Conservation (phyloP, 73 alveolate genomes). For the Paramecium caudatum region DNA sequence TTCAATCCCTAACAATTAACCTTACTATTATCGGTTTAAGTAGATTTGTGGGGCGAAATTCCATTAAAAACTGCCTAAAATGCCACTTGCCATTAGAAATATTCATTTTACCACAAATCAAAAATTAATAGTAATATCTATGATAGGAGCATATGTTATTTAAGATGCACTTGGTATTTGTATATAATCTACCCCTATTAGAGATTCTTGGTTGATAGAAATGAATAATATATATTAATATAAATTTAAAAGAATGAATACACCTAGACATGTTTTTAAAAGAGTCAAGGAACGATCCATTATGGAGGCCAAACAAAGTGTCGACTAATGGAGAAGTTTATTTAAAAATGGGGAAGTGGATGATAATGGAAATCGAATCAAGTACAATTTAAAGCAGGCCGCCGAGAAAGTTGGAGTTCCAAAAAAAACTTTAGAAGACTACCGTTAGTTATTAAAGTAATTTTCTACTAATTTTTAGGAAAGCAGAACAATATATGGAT, state of each 20-base stretch:
- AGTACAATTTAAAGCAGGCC: constrained; percentile 15
- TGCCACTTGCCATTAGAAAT: not conserved
- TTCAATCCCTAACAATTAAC: too few species aligned
- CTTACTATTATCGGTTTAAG: too few species aligned
- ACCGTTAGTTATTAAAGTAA: constrained; percentile 54
- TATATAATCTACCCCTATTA: too few species aligned
- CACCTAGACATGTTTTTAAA: not conserved
- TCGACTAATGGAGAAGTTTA: constrained; percentile 27
- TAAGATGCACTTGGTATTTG: constrained; percentile 1
- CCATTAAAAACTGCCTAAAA: too few species aligned
- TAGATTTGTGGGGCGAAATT: too few species aligned
- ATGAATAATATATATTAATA: not conserved
- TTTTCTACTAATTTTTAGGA: not conserved
- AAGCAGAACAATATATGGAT: not conserved
- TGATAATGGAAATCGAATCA: constrained; percentile 38
- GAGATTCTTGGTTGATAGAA: too few species aligned
- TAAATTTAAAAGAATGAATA: not conserved
- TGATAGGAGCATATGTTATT: not conserved
- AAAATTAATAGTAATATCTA: not conserved
- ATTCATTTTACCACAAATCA: not conserved
- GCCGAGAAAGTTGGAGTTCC: constrained; percentile 67
- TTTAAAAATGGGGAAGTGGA: constrained; percentile 21
- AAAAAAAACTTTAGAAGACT: constrained; percentile 63
- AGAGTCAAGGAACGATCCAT: constrained; percentile 63
- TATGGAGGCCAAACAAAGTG: constrained; percentile 28